Conservation (phyloP, 2,329 filamentous ascomycete species). For the Fusarium compactum region DNA sequence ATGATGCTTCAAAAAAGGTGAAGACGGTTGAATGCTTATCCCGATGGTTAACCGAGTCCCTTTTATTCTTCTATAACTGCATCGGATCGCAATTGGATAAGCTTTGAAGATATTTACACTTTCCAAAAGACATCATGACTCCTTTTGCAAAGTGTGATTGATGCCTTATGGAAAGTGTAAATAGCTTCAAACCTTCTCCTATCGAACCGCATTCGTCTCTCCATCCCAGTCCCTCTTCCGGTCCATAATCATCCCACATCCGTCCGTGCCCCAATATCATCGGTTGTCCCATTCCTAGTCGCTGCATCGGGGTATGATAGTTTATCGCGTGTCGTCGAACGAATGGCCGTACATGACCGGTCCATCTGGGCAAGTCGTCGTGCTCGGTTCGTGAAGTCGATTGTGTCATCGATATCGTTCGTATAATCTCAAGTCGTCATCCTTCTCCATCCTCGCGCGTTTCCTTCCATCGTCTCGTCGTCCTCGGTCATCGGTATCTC, state of each 20-base stretch:
- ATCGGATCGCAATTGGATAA: too few species aligned
- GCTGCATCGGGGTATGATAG: background rate
- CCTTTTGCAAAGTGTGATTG: too few species aligned
- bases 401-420: background rate
- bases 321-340: background rate
- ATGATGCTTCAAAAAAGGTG: background rate
- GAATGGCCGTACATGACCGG: fast-evolving
- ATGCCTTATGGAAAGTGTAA: too few species aligned
- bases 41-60: background rate
- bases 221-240: background rate
- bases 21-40: too few species aligned
- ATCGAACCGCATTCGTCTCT: background rate
- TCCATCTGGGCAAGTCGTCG: background rate
- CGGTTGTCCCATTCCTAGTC: background rate
- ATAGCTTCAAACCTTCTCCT: too few species aligned
- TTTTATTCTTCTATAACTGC: background rate
- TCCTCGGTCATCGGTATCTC: background rate
- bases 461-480: background rate
- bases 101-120: too few species aligned
- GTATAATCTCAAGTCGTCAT: background rate
- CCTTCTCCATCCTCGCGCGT: background rate
- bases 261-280: background rate
- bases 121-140: too few species aligned
- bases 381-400: background rate
- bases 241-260: background rate